phyloP scores from a whole-genome alignment of 177 flowering plant species.

The Vitis hybrid region DNA sequence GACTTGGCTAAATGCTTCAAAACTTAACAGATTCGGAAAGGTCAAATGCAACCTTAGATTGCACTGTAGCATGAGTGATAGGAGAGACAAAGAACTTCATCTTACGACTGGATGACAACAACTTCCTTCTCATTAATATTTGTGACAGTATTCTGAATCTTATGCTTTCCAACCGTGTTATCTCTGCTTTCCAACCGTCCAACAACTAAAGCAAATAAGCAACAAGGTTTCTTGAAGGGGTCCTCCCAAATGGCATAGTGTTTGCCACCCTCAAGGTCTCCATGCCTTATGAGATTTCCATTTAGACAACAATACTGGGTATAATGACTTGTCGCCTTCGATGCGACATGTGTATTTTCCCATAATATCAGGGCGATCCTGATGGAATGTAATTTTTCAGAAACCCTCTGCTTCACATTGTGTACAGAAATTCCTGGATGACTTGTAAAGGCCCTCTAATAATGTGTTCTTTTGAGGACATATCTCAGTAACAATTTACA shows the following conservation, averaged over 20 bases:
- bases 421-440: constrained; percentile 91
- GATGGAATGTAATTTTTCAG: constrained; percentile 85
- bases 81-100: no score
- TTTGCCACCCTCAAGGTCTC: constrained; percentile 84
- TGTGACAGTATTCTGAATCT: no score
- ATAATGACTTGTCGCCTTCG: no score
- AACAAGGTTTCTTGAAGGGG: constrained; percentile 92
- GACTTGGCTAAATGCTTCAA: no score
- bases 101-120: no score
- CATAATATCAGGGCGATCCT: constrained; percentile 99
- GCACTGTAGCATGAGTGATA: no score
- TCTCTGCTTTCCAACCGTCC: constrained; percentile 90
- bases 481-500: constrained; percentile 86
- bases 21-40: no score
- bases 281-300: constrained; percentile 86
- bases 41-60: no score
- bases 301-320: constrained; percentile 76
- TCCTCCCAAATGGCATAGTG: constrained; percentile 97
- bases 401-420: constrained; percentile 99
- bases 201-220: constrained; percentile 95
- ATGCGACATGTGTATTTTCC: constrained; percentile 66
- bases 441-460: constrained; percentile 92
- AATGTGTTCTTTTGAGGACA: constrained; percentile 88
- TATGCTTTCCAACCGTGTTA: constrained; percentile 29
- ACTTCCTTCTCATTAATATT: no score